These are phyloP conservation scores for Rhododendron simsii DNA, from an alignment of 148 eudicot species.

Conservation along the genomic window DNA sequence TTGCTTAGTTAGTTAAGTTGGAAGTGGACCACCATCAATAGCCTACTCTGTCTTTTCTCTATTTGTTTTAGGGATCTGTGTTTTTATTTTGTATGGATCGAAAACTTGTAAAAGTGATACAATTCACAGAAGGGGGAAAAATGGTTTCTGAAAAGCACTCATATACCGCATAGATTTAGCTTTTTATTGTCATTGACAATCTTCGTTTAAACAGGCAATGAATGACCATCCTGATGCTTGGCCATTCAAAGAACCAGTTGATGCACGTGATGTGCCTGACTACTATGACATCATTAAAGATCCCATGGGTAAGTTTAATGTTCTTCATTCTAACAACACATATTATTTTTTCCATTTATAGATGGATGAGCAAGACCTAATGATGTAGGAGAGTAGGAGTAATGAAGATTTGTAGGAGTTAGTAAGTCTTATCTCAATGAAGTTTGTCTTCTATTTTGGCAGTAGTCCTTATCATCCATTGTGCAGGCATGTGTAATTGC, in stretches of 20 bases:
- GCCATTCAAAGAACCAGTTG: conserved; percentile 98
- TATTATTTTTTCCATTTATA: neutral
- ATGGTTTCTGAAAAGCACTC: neutral
- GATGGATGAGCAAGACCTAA: neutral
- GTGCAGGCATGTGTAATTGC: neutral
- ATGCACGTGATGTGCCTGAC: conserved; percentile 88
- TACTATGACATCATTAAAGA: conserved; percentile 93
- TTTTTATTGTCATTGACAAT: neutral
- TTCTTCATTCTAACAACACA: neutral
- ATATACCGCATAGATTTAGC: neutral
- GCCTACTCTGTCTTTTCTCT: neutral
- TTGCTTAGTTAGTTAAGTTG: neutral
- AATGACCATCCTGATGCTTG: conserved; percentile 91
- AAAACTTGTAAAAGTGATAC: neutral
- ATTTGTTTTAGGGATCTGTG: neutral
- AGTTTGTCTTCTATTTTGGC: neutral
- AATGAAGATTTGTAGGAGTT: neutral
- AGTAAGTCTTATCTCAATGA: neutral
- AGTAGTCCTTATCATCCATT: neutral
- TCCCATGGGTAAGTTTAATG: conserved; percentile 65
- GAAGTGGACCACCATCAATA: neutral
- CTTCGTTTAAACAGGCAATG: conserved; percentile 53
- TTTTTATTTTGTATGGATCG: neutral
- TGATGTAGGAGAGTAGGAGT: neutral
- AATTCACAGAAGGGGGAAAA: neutral